Percentiles rank a stretch among this genome's conserved stretches.
Evolutionary conservation across 164 flowering plant species (phyloP).

Genomic region (Aristolochia californica): DNA sequence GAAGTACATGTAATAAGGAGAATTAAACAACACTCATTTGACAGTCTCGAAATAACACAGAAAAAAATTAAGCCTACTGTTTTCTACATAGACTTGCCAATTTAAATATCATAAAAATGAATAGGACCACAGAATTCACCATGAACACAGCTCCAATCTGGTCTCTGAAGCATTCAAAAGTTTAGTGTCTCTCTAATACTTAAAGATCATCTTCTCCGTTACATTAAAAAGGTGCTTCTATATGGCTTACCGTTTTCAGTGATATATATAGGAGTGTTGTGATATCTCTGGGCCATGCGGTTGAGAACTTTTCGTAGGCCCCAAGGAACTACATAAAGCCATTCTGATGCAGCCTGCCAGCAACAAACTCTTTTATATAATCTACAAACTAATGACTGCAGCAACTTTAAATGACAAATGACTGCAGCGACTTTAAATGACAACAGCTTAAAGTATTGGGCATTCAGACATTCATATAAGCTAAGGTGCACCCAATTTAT

Average conservation of each 20-base stretch:
- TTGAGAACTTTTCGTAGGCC: slow-evolving; percentile 65
- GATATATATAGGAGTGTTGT: slow-evolving; percentile 49
- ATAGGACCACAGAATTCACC: background rate
- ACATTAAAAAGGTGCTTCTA: background rate
- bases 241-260: slow-evolving; percentile 64
- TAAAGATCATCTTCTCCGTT: background rate
- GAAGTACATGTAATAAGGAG: too few species aligned
- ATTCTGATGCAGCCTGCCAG: slow-evolving; percentile 78
- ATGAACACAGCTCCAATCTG: background rate
- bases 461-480: too few species aligned
- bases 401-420: background rate
- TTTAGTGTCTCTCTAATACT: background rate
- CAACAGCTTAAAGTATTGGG: too few species aligned
- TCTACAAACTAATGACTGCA: background rate
- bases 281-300: slow-evolving; percentile 48
- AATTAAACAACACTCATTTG: too few species aligned
- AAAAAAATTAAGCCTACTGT: too few species aligned
- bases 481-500: too few species aligned
- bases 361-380: background rate
- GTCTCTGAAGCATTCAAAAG: background rate
- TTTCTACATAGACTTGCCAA: too few species aligned
- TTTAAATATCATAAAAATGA: background rate
- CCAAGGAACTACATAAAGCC: slow-evolving; percentile 97
- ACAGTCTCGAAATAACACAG: too few species aligned
- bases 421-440: background rate